Evolutionary conservation across 2,329 filamentous ascomycete species (phyloP).

Genomic region (Ilyonectria sp.): DNA sequence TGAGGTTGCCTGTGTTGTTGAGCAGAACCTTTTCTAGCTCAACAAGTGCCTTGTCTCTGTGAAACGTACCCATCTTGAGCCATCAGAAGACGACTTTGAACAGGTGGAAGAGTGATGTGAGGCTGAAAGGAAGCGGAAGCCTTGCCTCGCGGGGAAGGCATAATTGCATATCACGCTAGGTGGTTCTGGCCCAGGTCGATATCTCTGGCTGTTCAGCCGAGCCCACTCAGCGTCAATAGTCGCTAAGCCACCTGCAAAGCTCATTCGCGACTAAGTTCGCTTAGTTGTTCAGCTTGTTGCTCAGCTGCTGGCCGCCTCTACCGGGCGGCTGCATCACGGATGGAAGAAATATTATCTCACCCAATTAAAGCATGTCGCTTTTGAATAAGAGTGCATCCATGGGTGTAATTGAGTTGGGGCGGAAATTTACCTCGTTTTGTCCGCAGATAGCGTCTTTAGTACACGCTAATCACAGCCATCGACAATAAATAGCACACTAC

Average conservation of each 20-base stretch:
- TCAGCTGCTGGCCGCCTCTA: background rate
- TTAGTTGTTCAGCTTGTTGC: background rate
- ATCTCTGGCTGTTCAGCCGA: background rate
- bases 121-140: background rate
- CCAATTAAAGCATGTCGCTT: background rate
- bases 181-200: background rate
- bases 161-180: background rate
- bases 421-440: background rate
- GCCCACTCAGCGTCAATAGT: background rate
- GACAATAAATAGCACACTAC: background rate
- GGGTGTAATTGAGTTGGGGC: background rate
- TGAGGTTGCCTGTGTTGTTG: constrained; percentile 14
- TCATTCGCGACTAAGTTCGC: background rate
- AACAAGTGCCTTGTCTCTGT: constrained; percentile 9
- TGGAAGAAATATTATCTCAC: too few relatives aligned
- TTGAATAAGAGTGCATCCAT: background rate
- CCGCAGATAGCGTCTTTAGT: constrained; percentile 1
- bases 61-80: background rate
- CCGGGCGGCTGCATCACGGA: background rate
- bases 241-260: constrained; percentile 14
- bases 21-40: constrained; percentile 14
- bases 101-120: background rate
- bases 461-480: background rate
- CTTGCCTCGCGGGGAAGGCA: background rate
- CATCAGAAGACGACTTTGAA: background rate